phyloP scores from a whole-genome alignment of 345 rosid genomes.

The Eucalyptus polyanthemos region DNA sequence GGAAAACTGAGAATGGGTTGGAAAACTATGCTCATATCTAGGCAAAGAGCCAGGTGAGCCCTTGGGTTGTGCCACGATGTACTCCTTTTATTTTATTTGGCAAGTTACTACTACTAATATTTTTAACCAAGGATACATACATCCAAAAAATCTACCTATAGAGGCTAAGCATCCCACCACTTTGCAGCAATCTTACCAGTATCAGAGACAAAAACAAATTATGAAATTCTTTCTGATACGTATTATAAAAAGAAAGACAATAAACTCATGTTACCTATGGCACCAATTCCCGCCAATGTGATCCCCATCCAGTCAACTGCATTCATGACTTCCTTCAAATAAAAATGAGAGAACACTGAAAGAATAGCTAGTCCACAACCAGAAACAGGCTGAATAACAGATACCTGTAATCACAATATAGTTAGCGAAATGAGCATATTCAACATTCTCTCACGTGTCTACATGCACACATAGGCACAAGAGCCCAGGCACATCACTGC shows the following conservation, averaged over 20 bases:
- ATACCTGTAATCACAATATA: slow-evolving; percentile 41
- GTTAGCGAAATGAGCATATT: background rate
- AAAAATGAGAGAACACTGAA: slow-evolving; percentile 87
- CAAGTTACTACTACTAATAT: background rate
- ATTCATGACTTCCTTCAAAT: slow-evolving; percentile 90
- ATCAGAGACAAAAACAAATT: background rate
- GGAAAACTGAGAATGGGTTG: background rate
- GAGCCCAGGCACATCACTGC: background rate
- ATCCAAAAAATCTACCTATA: background rate
- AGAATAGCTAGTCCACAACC: slow-evolving; percentile 97
- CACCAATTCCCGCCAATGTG: slow-evolving; percentile 88
- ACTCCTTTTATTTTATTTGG: background rate
- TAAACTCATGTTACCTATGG: slow-evolving; percentile 60
- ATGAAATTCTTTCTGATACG: background rate
- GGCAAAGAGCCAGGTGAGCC: background rate
- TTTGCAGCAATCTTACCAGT: background rate
- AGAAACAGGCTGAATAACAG: slow-evolving; percentile 95
- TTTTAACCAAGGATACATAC: background rate
- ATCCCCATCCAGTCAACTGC: slow-evolving; percentile 92
- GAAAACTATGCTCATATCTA: background rate
- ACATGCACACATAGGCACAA: background rate
- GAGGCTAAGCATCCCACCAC: background rate
- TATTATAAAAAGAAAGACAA: background rate
- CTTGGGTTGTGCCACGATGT: background rate
- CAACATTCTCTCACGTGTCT: background rate